phyloP scores from a whole-genome alignment of 2,329 filamentous ascomycete species.

The Penicillium frequentans region DNA sequence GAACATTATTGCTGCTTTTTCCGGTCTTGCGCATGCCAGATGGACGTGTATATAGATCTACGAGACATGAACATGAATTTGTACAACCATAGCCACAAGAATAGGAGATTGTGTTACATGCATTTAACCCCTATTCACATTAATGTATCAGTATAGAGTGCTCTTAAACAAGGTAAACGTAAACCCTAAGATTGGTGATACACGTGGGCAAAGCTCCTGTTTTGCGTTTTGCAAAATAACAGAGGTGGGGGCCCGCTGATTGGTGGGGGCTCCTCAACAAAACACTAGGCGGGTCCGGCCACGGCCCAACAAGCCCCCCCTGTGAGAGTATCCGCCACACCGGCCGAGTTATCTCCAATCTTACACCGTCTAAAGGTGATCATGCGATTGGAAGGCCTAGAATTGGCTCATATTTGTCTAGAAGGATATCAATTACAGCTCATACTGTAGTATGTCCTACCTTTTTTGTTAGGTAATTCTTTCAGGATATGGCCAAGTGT shows the following conservation, averaged over 20 bases:
- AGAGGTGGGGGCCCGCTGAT: conserved; percentile 4
- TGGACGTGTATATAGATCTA: conserved; percentile 16
- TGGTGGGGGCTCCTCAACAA: conserved; percentile 23
- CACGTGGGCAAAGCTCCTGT: neutral
- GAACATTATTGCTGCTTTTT: neutral
- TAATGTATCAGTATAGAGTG: neutral
- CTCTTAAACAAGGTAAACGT: neutral
- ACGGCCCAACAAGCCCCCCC: conserved; percentile 22
- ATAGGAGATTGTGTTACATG: neutral
- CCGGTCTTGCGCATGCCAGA: neutral
- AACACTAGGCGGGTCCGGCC: conserved; percentile 14
- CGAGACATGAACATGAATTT: conserved; percentile 16
- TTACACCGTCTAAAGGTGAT: neutral
- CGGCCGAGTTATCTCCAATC: neutral
- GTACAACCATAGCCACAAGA: neutral
- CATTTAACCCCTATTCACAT: neutral
- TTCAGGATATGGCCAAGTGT: no score
- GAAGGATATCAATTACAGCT: no score
- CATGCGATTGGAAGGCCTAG: neutral
- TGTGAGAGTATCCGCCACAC: neutral
- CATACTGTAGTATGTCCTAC: no score
- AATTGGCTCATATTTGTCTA: neutral
- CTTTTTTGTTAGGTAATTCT: no score
- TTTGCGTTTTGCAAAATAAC: conserved; percentile 11
- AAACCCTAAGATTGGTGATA: neutral